Percentiles rank a stretch among this genome's conserved stretches.
Conservation (phyloP, 208 protist species). For the Entamoeba histolytica region DNA sequence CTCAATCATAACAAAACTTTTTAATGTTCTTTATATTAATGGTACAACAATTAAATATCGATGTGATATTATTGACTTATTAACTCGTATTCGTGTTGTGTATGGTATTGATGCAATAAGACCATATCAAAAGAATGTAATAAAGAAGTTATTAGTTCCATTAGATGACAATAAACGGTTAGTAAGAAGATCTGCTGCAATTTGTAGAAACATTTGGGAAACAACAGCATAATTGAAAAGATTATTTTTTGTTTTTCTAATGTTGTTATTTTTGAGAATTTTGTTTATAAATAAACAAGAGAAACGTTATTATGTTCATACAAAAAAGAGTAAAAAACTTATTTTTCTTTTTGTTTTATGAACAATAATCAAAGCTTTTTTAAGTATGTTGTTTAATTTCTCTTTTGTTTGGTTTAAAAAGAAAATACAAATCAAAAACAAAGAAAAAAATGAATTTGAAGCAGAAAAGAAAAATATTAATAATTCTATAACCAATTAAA, state of each 20-base stretch:
- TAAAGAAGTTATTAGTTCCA: background rate
- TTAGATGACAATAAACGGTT: background rate
- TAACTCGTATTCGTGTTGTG: background rate
- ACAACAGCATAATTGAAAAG: background rate
- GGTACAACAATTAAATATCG: background rate
- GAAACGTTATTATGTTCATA: no score
- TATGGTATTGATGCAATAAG: background rate
- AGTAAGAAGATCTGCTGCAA: background rate
- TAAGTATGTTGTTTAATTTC: background rate
- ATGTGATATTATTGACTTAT: background rate
- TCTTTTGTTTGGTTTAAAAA: background rate
- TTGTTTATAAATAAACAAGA: no score
- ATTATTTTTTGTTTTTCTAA: no score
- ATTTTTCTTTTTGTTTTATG: no score
- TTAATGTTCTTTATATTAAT: background rate
- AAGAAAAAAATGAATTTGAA: no score
- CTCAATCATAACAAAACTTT: background rate
- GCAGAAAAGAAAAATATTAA: no score
- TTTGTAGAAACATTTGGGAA: background rate
- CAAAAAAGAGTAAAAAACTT: no score
- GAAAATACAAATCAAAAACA: no score
- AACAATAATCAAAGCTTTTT: no score
- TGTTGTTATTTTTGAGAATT: no score
- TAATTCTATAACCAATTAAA: no score
- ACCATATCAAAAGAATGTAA: background rate